Percentiles rank a stretch among this genome's conserved stretches.
phyloP scores from a whole-genome alignment of 2,329 filamentous ascomycete genomes.

The Nakataea oryzae region DNA sequence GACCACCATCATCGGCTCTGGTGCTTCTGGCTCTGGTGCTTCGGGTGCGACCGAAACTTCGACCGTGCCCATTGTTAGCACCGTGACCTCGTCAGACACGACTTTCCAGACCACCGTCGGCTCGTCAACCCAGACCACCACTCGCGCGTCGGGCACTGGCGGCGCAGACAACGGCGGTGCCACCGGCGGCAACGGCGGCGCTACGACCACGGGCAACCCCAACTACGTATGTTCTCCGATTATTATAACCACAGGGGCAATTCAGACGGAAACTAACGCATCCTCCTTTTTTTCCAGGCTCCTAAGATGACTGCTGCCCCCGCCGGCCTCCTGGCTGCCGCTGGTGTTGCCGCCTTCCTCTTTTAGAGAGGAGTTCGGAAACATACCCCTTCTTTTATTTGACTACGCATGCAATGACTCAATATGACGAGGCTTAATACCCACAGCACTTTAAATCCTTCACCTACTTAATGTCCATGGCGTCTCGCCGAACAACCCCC shows the following conservation, averaged over 20 bases:
- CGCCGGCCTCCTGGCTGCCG: constrained; percentile 34
- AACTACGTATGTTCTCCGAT: not conserved
- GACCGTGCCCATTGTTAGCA: constrained; percentile 2
- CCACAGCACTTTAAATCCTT: not conserved
- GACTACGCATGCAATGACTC: not conserved
- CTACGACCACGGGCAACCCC: not conserved
- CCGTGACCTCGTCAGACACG: constrained; percentile 7
- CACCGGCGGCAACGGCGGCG: not conserved
- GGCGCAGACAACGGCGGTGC: constrained; percentile 8
- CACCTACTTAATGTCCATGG: not conserved
- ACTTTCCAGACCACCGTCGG: constrained; percentile 8
- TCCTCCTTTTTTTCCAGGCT: constrained; percentile 9
- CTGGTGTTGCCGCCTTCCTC: constrained; percentile 36
- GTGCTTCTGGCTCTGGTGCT: constrained; percentile 4
- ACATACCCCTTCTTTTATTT: not conserved
- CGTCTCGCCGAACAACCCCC: not conserved
- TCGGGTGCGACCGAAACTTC: constrained; percentile 4
- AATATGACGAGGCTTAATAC: constrained; percentile 1
- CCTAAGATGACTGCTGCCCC: constrained; percentile 34
- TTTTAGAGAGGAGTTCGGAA: constrained; percentile 25
- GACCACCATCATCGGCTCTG: constrained; percentile 5
- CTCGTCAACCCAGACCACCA: constrained; percentile 19
- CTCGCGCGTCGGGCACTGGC: constrained; percentile 15
- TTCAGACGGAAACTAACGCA: not conserved
- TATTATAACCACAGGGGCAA: not conserved